Conservation (phyloP, 2,329 filamentous ascomycete species). For the Stromatinia cepivora region DNA sequence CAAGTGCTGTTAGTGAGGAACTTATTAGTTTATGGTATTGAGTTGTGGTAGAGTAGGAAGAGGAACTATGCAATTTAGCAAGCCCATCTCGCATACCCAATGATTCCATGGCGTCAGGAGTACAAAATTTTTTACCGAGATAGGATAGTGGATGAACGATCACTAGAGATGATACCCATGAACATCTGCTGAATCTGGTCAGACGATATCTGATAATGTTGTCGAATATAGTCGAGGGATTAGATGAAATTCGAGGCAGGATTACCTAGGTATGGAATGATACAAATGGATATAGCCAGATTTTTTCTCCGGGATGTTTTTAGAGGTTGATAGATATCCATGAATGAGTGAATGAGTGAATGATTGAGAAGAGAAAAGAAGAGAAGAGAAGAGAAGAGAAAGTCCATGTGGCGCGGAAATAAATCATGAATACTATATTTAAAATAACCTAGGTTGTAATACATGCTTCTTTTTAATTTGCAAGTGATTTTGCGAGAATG, state of each 20-base stretch:
- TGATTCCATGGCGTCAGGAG: constrained; percentile 6
- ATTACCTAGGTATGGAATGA: background rate
- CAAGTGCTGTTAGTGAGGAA: constrained; percentile 69
- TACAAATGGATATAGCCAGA: background rate
- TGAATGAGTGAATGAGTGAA: background rate
- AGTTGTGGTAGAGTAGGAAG: constrained; percentile 14
- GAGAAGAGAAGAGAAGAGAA: too few relatives aligned
- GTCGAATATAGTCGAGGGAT: background rate
- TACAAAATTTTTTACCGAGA: background rate
- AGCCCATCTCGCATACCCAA: background rate
- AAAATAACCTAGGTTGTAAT: background rate
- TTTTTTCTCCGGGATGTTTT: too few relatives aligned
- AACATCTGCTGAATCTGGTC: background rate
- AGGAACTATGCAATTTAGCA: background rate
- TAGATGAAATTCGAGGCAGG: background rate
- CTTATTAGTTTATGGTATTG: constrained; percentile 51
- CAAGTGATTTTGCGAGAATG: too few relatives aligned
- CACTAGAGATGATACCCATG: constrained; percentile 8
- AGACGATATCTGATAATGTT: constrained; percentile 2
- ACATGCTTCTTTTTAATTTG: too few relatives aligned
- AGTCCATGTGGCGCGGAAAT: background rate
- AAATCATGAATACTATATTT: background rate
- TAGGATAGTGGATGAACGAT: background rate
- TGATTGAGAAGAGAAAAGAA: too few relatives aligned
- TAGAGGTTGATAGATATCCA: background rate